A percentile compares a stretch with the other conserved stretches of the same genome.
Evolutionary conservation across 805 yeast genomes (phyloP).

Genomic region (Lachancea sp.): DNA sequence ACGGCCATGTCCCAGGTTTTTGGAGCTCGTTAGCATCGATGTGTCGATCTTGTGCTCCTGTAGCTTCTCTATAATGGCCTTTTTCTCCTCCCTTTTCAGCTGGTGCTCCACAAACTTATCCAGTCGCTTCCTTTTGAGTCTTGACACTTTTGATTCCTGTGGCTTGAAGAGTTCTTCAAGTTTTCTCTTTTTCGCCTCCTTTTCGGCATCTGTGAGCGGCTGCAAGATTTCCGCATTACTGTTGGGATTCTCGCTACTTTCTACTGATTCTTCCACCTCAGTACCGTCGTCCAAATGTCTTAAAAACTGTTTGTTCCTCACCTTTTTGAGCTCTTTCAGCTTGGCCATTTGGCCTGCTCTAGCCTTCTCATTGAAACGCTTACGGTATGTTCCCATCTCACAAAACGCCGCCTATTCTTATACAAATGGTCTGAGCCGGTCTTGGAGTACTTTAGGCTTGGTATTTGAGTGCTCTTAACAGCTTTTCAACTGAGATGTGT

Average conservation of each 20-base stretch:
- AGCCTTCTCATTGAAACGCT: constrained; percentile 79
- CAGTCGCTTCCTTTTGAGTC: constrained; percentile 68
- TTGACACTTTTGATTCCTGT: constrained; percentile 60
- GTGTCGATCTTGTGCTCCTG: constrained; percentile 62
- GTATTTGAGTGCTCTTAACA: background rate
- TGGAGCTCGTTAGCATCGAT: constrained; percentile 60
- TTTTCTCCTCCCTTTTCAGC: constrained; percentile 80
- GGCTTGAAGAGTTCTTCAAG: constrained; percentile 54
- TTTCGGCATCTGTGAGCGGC: constrained; percentile 62
- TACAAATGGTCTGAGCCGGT: background rate
- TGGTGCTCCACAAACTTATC: constrained; percentile 93
- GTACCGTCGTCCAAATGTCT: constrained; percentile 42
- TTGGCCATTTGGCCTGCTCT: constrained; percentile 78
- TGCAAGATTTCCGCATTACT: constrained; percentile 55
- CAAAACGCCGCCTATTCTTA: background rate
- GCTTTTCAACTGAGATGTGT: background rate
- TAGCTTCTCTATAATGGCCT: constrained; percentile 64
- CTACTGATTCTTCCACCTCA: constrained; percentile 16
- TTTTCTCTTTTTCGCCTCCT: constrained; percentile 55
- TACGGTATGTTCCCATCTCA: constrained; percentile 73
- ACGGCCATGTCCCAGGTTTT: constrained; percentile 67
- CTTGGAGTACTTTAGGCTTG: background rate
- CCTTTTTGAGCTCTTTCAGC: constrained; percentile 60
- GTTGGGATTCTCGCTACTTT: constrained; percentile 31
- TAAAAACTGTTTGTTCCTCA: constrained; percentile 62